Evolutionary conservation across 2,329 filamentous ascomycete genomes (phyloP).

Genomic region (Colletotrichum agaves): DNA sequence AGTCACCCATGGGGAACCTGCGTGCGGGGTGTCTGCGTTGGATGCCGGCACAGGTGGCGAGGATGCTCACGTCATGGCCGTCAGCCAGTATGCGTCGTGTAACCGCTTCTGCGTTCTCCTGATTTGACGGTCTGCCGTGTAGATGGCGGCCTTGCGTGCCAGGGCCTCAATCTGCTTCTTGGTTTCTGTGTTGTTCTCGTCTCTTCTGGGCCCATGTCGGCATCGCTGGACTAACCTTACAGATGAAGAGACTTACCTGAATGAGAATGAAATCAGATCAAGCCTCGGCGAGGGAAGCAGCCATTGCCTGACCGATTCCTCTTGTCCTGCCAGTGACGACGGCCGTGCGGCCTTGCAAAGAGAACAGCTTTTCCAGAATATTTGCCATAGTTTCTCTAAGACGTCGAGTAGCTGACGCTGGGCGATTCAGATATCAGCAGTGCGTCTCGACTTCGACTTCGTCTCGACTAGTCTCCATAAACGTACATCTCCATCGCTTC

Average conservation of each 20-base stretch:
- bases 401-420: background rate
- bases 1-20: slow-evolving; percentile 71
- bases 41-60: slow-evolving; percentile 76
- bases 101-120: slow-evolving; percentile 37
- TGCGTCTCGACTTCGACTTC: background rate
- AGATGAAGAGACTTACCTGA: slow-evolving; percentile 1
- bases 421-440: background rate
- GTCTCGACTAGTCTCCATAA: background rate
- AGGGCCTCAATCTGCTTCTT: slow-evolving; percentile 37
- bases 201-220: slow-evolving; percentile 25
- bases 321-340: slow-evolving; percentile 41
- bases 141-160: slow-evolving; percentile 41
- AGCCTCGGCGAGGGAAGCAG: slow-evolving; percentile 38
- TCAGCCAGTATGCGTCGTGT: slow-evolving; percentile 37
- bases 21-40: slow-evolving; percentile 72
- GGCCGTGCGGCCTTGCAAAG: slow-evolving; percentile 38
- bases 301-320: slow-evolving; percentile 42
- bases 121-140: slow-evolving; percentile 40
- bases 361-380: slow-evolving; percentile 39
- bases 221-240: background rate
- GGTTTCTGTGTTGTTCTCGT: slow-evolving; percentile 40
- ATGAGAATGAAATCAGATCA: slow-evolving; percentile 40
- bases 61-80: slow-evolving; percentile 60
- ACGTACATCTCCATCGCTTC: background rate
- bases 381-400: slow-evolving; percentile 18